Conservation (phyloP, 306 rosid genomes). For the Inga leiocalycina region DNA sequence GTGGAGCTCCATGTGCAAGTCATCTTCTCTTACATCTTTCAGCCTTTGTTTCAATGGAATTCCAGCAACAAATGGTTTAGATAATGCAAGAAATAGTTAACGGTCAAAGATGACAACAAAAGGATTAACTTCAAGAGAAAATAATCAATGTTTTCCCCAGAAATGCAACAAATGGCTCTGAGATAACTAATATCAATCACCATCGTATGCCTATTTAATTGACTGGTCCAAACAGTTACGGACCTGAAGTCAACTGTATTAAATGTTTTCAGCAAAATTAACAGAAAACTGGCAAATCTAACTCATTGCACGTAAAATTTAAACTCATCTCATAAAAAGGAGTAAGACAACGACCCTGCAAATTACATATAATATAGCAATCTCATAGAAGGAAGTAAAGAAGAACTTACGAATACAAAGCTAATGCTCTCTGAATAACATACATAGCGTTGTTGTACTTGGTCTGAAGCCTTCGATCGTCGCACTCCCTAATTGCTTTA, state of each 20-base stretch:
- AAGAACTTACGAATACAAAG: constrained; percentile 66
- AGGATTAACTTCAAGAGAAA: neutral
- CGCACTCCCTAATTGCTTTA: constrained; percentile 59
- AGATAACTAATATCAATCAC: neutral
- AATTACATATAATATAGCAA: constrained; percentile 6
- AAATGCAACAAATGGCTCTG: neutral
- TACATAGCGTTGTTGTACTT: constrained; percentile 71
- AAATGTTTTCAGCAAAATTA: neutral
- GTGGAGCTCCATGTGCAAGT: neutral
- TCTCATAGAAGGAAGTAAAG: neutral
- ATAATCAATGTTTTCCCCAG: neutral
- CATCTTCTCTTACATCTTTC: neutral
- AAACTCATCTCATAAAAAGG: constrained; percentile 20
- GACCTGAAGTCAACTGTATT: neutral
- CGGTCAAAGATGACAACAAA: neutral
- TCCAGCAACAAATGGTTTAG: neutral
- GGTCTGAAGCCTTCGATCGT: constrained; percentile 69
- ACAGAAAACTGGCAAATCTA: constrained; percentile 12
- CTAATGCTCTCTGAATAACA: constrained; percentile 67
- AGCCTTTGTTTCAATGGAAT: neutral
- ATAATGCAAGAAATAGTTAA: neutral
- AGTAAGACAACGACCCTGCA: neutral
- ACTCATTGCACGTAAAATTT: constrained; percentile 4
- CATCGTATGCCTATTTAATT: neutral
- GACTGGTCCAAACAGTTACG: neutral